Percentiles rank a stretch among this genome's conserved stretches.
phyloP scores from a whole-genome alignment of 441 rosid genomes.

The Pelargonium myrrhifolium region DNA sequence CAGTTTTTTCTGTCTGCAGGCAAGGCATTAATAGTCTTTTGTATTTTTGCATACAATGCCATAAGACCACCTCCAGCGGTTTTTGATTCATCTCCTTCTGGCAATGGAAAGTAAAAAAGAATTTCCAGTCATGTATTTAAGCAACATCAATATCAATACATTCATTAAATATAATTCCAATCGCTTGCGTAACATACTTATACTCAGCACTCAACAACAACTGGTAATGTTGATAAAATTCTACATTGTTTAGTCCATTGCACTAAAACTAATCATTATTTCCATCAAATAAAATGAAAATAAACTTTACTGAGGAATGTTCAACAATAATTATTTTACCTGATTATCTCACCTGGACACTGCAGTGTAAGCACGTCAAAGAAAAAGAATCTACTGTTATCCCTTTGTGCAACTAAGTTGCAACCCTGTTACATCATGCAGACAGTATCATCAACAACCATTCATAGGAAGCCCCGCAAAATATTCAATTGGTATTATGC shows the following conservation, averaged over 20 bases:
- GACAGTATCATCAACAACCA: not conserved
- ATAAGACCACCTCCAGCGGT: slow-evolving; percentile 31
- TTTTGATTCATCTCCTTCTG: slow-evolving; percentile 42
- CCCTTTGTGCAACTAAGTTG: slow-evolving; percentile 55
- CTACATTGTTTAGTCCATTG: not conserved
- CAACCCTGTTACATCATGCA: slow-evolving; percentile 51
- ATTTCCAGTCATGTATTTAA: slow-evolving; percentile 1
- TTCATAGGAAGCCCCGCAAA: not conserved
- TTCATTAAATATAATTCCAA: not conserved
- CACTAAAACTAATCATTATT: not conserved
- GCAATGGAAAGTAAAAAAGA: slow-evolving; percentile 14
- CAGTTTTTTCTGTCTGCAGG: slow-evolving; percentile 34
- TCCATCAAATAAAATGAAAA: not conserved
- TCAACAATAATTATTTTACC: slow-evolving; percentile 26
- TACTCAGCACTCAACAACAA: no score
- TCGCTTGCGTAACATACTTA: not conserved
- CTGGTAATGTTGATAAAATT: not conserved
- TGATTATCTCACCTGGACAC: slow-evolving; percentile 65
- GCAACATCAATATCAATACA: slow-evolving; percentile 1
- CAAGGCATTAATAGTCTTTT: slow-evolving; percentile 31
- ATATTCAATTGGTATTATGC: not conserved
- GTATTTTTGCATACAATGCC: slow-evolving; percentile 47
- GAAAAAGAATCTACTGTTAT: slow-evolving; percentile 57
- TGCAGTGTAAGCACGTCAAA: slow-evolving; percentile 58
- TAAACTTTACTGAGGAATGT: not conserved